These are phyloP conservation scores for Cardamine occulta DNA, from an alignment of 345 rosid species.

Conservation along the genomic window DNA sequence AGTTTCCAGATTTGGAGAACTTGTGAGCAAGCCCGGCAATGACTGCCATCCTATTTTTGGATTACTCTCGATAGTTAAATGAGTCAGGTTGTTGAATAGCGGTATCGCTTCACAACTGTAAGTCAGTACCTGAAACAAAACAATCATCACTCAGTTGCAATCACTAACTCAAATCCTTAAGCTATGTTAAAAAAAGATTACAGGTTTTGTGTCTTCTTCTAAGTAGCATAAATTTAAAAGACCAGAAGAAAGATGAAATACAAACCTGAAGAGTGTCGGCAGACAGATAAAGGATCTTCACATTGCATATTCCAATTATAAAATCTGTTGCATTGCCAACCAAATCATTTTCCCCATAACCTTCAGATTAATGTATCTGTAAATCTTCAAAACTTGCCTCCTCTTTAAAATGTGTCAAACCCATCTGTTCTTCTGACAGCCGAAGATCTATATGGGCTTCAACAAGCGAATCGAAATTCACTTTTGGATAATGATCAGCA, in stretches of 20 bases:
- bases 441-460: constrained; percentile 15
- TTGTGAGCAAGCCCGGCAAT: constrained; percentile 8
- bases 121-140: constrained; percentile 25
- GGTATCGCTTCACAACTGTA: constrained; percentile 8
- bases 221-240: no score
- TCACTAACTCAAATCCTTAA: not conserved
- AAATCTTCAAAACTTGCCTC: not conserved
- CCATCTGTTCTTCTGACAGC: not conserved
- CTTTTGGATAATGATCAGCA: not conserved
- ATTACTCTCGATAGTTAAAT: constrained; percentile 16
- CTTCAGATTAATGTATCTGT: not conserved
- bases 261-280: constrained; percentile 7
- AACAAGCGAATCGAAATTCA: constrained; percentile 17
- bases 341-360: not conserved
- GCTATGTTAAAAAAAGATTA: no score
- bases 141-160: not conserved
- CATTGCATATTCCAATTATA: constrained; percentile 1
- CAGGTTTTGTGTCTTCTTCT: no score
- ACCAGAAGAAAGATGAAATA: not conserved
- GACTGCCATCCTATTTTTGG: constrained; percentile 2
- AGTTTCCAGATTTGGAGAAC: constrained; percentile 25
- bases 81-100: not conserved
- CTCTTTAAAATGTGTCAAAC: no score
- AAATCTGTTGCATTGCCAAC: constrained; percentile 15
- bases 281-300: constrained; percentile 10